Evolutionary conservation across 2,329 filamentous ascomycete species (phyloP).

Genomic region (Dactylellina haptotyla): DNA sequence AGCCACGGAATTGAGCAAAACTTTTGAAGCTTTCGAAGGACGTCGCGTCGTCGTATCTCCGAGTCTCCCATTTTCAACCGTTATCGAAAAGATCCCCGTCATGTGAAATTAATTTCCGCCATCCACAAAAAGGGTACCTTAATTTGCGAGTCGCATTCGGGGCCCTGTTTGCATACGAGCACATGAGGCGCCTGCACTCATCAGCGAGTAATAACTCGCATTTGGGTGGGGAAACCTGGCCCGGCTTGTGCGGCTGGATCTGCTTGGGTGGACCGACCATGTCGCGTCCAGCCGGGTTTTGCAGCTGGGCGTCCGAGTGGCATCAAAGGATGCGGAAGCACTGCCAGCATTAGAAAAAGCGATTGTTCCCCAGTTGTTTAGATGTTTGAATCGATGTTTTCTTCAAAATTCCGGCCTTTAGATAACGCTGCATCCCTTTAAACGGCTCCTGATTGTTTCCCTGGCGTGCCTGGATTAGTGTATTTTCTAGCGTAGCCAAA

Average conservation of each 20-base stretch:
- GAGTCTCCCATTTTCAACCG: background rate
- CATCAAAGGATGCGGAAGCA: background rate
- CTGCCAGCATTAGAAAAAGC: constrained; percentile 13
- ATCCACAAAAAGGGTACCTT: no score
- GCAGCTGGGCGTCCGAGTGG: background rate
- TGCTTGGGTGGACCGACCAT: background rate
- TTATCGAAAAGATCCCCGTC: background rate
- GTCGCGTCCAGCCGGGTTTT: constrained; percentile 16
- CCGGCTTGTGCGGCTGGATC: constrained; percentile 14
- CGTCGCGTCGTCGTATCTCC: no score
- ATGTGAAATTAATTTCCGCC: constrained; percentile 1
- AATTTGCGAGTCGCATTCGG: constrained; percentile 21
- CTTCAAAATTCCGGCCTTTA: background rate
- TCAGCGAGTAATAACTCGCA: constrained; percentile 2
- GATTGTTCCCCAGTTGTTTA: background rate
- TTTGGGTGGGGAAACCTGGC: constrained; percentile 7
- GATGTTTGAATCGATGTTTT: background rate
- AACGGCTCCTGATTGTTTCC: background rate
- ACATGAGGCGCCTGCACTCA: background rate
- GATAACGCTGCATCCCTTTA: background rate
- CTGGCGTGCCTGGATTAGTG: constrained; percentile 13
- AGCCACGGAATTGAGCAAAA: no score
- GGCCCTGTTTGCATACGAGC: background rate
- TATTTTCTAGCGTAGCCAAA: background rate
- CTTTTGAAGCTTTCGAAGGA: no score